Conservation (phyloP, 1,139 yeast genomes). For the Nakaseomyces uthaithaninus region DNA sequence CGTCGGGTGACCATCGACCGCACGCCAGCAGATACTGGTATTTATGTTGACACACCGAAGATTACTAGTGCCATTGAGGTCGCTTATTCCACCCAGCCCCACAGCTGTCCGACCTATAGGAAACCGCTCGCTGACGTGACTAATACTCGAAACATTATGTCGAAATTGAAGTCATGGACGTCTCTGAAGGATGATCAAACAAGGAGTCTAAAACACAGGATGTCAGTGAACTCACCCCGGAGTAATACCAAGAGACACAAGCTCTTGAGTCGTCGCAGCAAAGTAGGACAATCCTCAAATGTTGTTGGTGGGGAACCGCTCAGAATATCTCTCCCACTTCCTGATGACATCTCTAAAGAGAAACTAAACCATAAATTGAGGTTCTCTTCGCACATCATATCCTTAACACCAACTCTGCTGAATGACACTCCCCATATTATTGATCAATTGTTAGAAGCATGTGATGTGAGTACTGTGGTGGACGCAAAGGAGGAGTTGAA, state of each 20-base stretch:
- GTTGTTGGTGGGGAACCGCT: no score
- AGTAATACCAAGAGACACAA: no score
- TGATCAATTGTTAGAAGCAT: conserved; percentile 21
- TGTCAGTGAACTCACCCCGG: conserved; percentile 6
- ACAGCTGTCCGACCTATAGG: no score
- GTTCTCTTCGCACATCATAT: conserved; percentile 45
- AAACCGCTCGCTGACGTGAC: background rate
- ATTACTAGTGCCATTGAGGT: no score
- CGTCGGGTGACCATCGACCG: no score
- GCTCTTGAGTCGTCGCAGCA: no score
- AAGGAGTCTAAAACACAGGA: background rate
- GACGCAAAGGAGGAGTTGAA: conserved; percentile 10
- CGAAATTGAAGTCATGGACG: background rate
- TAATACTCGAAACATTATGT: background rate
- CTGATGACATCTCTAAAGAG: conserved; percentile 46
- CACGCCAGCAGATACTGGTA: no score
- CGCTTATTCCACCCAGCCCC: no score
- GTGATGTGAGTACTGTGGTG: conserved; percentile 19
- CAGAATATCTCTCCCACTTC: conserved; percentile 47
- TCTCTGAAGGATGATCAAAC: background rate
- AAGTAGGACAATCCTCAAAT: no score
- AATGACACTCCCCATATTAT: conserved; percentile 6
- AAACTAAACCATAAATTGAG: conserved; percentile 45
- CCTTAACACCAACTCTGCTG: conserved; percentile 32
- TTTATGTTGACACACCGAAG: no score